Evolutionary conservation across 2,329 filamentous ascomycete species (phyloP).

Genomic region (Phyllachora maydis): DNA sequence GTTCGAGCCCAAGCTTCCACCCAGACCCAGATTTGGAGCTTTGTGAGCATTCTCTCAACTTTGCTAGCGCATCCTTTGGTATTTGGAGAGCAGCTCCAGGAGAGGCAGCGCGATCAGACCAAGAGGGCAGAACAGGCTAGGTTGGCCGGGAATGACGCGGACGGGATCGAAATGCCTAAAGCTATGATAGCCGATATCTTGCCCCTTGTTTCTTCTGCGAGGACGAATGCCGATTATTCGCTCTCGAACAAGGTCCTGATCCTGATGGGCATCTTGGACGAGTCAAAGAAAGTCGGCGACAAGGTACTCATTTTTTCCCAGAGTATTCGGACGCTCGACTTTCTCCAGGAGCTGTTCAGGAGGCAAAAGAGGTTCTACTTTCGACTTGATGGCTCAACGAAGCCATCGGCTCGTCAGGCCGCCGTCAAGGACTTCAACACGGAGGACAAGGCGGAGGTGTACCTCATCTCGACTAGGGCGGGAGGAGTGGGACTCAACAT

Average conservation of each 20-base stretch:
- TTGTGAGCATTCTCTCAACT: too few species aligned
- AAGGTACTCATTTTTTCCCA: conserved; percentile 70
- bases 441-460: conserved; percentile 28
- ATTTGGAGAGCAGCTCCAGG: too few species aligned
- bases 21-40: conserved; percentile 11
- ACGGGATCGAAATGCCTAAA: too few species aligned
- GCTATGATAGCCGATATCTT: too few species aligned
- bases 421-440: conserved; percentile 50
- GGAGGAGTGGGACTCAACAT: conserved; percentile 76
- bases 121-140: too few species aligned
- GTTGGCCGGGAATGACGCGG: too few species aligned
- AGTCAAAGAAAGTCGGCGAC: conserved; percentile 40
- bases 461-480: conserved; percentile 66
- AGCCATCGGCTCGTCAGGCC: conserved; percentile 33
- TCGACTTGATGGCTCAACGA: conserved; percentile 49
- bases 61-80: too few species aligned
- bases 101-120: too few species aligned
- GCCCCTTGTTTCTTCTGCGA: too few species aligned
- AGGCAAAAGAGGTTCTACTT: conserved; percentile 22
- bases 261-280: conserved; percentile 47
- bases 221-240: conserved; percentile 13
- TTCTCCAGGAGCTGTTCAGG: conserved; percentile 36
- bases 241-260: conserved; percentile 50
- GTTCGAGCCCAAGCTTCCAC: too few species aligned
- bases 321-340: conserved; percentile 47